Evolutionary conservation across 768 basidiomycete species (phyloP), one percentile per base, ranked within the genome.

Genomic region (Phylloporus sp.): DNA sequence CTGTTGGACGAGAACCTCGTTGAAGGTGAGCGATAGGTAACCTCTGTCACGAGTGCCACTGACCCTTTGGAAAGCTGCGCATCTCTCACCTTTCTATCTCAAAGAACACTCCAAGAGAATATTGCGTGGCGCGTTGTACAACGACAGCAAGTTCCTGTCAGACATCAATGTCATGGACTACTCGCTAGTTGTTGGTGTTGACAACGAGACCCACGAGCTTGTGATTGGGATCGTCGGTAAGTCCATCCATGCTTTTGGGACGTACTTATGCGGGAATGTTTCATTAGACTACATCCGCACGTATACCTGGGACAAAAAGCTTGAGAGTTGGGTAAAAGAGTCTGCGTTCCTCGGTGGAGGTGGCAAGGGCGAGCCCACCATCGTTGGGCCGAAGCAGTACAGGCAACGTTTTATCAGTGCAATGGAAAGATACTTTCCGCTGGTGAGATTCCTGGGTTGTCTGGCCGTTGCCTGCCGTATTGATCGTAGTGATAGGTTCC

Each of bases 321-420:
- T 99, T 15, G 96, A 98, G 69, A 97, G 86, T 50, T 96, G 91
- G 93, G 91, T 97, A 35, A 99, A 98, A 62, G 96, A 98, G 57
- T 85, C 90, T 3, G 78, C 89, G 0, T 92, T 94, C 67, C 72
- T 98, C 20, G 93, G 90, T 37, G 86, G 81, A 18, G 77, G 79
- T 35, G 83, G 82, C 34, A 84, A 78, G 58, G 92, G 91, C 9
- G 95, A 95, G 54, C 95, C 96, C 0, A 98, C 95, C 0, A 94
- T 99, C 57, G 89, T 97, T 21, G 95, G 93, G 4, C 95, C 95
- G 3, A 92, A 84, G 62, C 90, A 94, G 65, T 98, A 98, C 71
- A 77, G 89, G 57, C 86, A 90, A 46, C 78, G 90, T 26, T 92
- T 92, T 66, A 71, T 86, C 49, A 81, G 81, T 52, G 89, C 90